Percentiles rank a stretch among this genome's conserved stretches.
phyloP scores from a whole-genome alignment of 75 land plant species.

The Cupressus sempervirens region DNA sequence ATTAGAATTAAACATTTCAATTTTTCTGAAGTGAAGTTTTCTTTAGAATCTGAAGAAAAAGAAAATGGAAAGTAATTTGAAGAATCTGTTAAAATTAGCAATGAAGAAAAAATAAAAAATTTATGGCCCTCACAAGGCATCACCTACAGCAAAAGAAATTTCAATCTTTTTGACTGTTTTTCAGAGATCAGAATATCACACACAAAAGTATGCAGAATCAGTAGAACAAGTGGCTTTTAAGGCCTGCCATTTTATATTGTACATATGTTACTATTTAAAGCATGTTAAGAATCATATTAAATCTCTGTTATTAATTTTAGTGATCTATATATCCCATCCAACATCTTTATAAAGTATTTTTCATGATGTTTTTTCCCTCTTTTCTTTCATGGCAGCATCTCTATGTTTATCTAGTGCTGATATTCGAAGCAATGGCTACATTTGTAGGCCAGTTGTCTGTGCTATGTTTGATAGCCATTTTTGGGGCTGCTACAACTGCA shows the following conservation, averaged over 20 bases:
- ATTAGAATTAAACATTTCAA: not conserved
- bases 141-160: not conserved
- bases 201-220: not conserved
- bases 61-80: no score
- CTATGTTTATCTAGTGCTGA: conserved; percentile 77
- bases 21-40: no score
- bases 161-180: not conserved
- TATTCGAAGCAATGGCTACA: conserved; percentile 93
- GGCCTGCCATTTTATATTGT: not conserved
- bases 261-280: not conserved
- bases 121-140: no score
- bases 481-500: conserved; percentile 96
- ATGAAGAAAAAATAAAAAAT: not conserved
- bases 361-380: conserved; percentile 7
- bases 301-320: not conserved
- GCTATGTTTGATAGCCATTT: conserved; percentile 84
- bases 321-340: not conserved
- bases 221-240: not conserved
- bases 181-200: not conserved
- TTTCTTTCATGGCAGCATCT: conserved; percentile 52
- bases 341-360: not conserved
- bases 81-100: not conserved
- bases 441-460: conserved; percentile 92
- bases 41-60: not conserved
- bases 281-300: not conserved